A percentile compares a stretch with the other conserved stretches of the same genome.
phyloP scores from a whole-genome alignment of 2,329 filamentous ascomycete species.

The Fusarium globosum region DNA sequence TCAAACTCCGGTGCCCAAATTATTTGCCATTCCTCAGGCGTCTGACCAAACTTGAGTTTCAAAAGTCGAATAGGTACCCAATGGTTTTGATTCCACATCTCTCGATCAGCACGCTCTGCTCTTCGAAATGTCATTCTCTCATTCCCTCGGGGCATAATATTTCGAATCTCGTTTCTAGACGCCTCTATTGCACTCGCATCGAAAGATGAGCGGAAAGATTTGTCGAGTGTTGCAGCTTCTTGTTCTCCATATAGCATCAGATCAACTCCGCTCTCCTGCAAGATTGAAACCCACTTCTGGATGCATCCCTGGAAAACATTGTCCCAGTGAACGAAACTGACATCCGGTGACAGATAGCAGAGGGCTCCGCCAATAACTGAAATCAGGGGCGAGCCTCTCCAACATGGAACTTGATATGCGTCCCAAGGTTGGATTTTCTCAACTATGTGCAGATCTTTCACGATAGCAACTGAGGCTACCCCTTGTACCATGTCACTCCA shows the following conservation, averaged over 20 bases:
- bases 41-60: slow-evolving; percentile 26
- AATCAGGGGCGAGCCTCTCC: slow-evolving; percentile 38
- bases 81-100: slow-evolving; percentile 7
- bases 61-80: slow-evolving; percentile 43
- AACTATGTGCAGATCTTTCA: slow-evolving; percentile 19
- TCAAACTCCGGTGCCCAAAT: slow-evolving; percentile 44
- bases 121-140: no score
- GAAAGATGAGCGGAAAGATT: no score
- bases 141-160: no score
- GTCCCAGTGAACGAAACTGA: slow-evolving; percentile 34
- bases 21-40: slow-evolving; percentile 33
- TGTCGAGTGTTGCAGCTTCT: not conserved
- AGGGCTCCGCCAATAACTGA: slow-evolving; percentile 44
- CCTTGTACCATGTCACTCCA: no score
- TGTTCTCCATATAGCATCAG: slow-evolving; percentile 38
- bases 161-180: no score
- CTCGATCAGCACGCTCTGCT: no score
- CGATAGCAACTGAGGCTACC: not conserved
- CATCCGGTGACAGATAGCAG: slow-evolving; percentile 9
- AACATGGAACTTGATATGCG: slow-evolving; percentile 32
- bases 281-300: slow-evolving; percentile 32
- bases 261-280: slow-evolving; percentile 28
- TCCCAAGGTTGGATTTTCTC: slow-evolving; percentile 41
- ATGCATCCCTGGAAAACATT: slow-evolving; percentile 21
- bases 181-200: no score